Percentiles rank a stretch among this genome's conserved stretches.
These are phyloP conservation scores for Sapria himalayana DNA, from an alignment of 345 rosid species.

Conservation along the genomic window DNA sequence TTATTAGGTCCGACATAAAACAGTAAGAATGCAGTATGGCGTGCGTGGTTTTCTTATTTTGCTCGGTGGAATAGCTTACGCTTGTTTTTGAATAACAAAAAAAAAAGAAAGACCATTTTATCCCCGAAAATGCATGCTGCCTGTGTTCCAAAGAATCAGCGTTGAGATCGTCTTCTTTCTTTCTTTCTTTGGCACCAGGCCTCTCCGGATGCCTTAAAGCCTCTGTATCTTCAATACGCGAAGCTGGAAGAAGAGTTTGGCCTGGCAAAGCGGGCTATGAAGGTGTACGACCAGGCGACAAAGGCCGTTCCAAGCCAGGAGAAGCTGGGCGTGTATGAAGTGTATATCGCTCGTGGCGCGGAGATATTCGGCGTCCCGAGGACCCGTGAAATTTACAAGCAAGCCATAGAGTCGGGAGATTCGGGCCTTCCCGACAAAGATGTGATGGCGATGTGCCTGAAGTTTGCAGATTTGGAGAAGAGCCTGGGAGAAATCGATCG, in stretches of 20 bases:
- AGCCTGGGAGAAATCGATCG: conserved; percentile 90
- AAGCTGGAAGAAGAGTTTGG: conserved; percentile 94
- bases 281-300: conserved; percentile 81
- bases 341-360: conserved; percentile 81
- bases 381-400: conserved; percentile 89
- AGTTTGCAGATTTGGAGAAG: conserved; percentile 80
- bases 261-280: conserved; percentile 91
- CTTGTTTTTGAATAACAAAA: too few relatives aligned
- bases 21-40: too few relatives aligned
- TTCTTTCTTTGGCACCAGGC: too few relatives aligned
- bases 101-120: too few relatives aligned
- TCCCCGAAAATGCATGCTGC: too few relatives aligned
- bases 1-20: too few relatives aligned
- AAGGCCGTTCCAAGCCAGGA: conserved; percentile 73
- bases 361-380: conserved; percentile 88
- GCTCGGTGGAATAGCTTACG: too few relatives aligned
- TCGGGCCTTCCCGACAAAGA: conserved; percentile 93
- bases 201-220: conserved; percentile 77
- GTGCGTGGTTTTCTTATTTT: too few relatives aligned
- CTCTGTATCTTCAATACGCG: conserved; percentile 82
- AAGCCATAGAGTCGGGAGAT: conserved; percentile 85
- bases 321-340: conserved; percentile 75
- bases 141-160: too few relatives aligned
- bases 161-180: too few relatives aligned
- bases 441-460: conserved; percentile 78